A percentile compares a stretch with the other conserved stretches of the same genome.
Conservation (phyloP, 768 basidiomycete genomes). For the Phylloporus rhodoxanthus region DNA sequence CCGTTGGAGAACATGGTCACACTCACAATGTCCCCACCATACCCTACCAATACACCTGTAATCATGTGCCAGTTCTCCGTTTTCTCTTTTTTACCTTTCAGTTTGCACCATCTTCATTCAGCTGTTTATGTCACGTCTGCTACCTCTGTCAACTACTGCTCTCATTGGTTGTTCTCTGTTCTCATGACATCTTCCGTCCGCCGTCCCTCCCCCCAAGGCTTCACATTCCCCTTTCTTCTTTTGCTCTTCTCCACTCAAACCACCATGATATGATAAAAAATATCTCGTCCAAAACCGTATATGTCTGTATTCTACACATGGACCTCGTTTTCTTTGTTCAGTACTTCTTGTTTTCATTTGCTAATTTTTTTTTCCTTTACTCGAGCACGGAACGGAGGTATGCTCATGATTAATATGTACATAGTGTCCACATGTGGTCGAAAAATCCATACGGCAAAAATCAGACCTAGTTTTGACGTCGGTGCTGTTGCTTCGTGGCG, state of each 20-base stretch:
- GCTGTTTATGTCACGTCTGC: conserved; percentile 20
- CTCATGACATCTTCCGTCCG: neutral
- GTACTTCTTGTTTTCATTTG: neutral
- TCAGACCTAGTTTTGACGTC: neutral
- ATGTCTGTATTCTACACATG: conserved; percentile 28
- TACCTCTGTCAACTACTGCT: conserved; percentile 17
- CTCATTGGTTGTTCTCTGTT: conserved; percentile 10
- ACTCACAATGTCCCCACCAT: conserved; percentile 14
- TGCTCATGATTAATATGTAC: conserved; percentile 20
- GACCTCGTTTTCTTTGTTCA: conserved; percentile 4
- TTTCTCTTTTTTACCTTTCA: neutral
- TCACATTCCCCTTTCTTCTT: neutral
- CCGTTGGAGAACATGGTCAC: conserved; percentile 1
- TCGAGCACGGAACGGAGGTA: conserved; percentile 21
- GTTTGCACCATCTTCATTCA: conserved; percentile 7
- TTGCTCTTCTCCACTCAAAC: neutral
- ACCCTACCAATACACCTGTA: conserved; percentile 28
- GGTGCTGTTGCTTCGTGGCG: neutral
- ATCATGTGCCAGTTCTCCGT: conserved; percentile 9
- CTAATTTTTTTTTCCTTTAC: neutral
- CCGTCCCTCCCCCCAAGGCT: neutral
- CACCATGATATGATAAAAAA: conserved; percentile 24
- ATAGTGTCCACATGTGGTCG: conserved; percentile 8
- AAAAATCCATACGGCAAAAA: neutral
- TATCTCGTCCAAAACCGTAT: conserved; percentile 15